Evolutionary conservation across 2,329 filamentous ascomycete genomes (phyloP), one percentile per base, ranked within the genome.

Genomic region (Colletotrichum acutatum): DNA sequence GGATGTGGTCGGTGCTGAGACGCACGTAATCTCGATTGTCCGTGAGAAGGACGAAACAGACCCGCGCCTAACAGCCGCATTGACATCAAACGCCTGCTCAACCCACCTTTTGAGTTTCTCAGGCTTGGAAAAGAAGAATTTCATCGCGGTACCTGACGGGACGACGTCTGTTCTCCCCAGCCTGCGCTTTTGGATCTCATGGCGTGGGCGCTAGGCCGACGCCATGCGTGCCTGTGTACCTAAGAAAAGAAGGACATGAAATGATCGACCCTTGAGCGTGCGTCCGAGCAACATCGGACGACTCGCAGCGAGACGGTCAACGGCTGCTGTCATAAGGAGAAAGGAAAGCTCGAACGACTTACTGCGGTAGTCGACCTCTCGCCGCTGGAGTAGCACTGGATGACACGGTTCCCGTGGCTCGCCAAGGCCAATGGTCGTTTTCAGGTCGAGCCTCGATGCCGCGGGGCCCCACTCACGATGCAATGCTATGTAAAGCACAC

Each of bases 351-450:
- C 49, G 62, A 66, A 61, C 60, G 57, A 30, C 19, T 49, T 49
- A n/a, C n/a, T n/a, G n/a, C n/a, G n/a, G n/a, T n/a, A 11, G 8
- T 22, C 7, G 28, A 28, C 56, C 53, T 32, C 53, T 57, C 60
- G 66, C 34, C 57, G 57, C 53, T 71, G 62, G 32, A 46, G 68
- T 67, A 30, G 61, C 57, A 71, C 49, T 74, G 57, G 42, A 63
- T 60, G 49, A 59, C 65, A 59, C 62, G 11, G 26, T 49, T 42
- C 46, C 32, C 22, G 26, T 59, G 34, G 59, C 30, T 62, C 53
- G 71, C 68, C 68, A 74, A 74, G 71, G 22, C 68, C 24, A 49
- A 16, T 71, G 57, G 71, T 59, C 49, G 68, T 72, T 74, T 74
- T 72, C 71, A 74, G 71, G 71, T 74, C 68, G 63, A 66, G 42